Evolutionary conservation across 192 early-diverging fungal species (phyloP), one percentile per base, ranked within the genome.

Genomic region (Coemansia sp.): DNA sequence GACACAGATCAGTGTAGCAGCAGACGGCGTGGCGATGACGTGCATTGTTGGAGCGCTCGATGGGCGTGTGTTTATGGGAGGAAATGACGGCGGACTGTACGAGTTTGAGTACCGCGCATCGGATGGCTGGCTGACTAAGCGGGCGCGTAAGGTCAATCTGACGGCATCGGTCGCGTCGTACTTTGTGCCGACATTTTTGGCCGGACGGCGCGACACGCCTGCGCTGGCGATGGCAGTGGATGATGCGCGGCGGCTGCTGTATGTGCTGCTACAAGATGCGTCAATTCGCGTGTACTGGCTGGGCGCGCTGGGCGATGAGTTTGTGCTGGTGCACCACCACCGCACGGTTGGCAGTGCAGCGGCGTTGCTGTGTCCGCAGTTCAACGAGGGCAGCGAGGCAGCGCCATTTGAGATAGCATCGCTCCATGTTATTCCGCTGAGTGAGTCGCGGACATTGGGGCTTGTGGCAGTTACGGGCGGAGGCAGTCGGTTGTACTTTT

Each of bases 41-140:
- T 84, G 83, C 47, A 94, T 98, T 58, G 75, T 83, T 11, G 93
- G 92, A 9, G 90, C 94, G 9, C 62, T 48, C 15, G 78, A 88
- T 38, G 96, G 96, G 19, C 83, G 96, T 4, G 89, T 98, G 31
- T 95, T 97, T 59, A 91, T 96, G 91, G 75, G 87, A 22, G 94
- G 95, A 48, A 87, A 87, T 60, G 89, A 95, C 69, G 92, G 92
- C 23, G 84, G 88, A 59, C 65, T 98, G 11, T 95, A 91, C 80
- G 96, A 98, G 78, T 80, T 98, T 36, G 80, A 80, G 26, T 98
- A 98, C 69, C 89, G 92, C 74, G 75, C 88, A 9, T 86, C 87
- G 48, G 96, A 96, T 53, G 89, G 90, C 5, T 96, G 92, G 92
- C 92, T 96, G 68, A 88, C 82, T 10, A 76, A 86, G 25, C 87